Evolutionary conservation across 2,329 filamentous ascomycete species (phyloP).

Genomic region (Xylaria sp.): DNA sequence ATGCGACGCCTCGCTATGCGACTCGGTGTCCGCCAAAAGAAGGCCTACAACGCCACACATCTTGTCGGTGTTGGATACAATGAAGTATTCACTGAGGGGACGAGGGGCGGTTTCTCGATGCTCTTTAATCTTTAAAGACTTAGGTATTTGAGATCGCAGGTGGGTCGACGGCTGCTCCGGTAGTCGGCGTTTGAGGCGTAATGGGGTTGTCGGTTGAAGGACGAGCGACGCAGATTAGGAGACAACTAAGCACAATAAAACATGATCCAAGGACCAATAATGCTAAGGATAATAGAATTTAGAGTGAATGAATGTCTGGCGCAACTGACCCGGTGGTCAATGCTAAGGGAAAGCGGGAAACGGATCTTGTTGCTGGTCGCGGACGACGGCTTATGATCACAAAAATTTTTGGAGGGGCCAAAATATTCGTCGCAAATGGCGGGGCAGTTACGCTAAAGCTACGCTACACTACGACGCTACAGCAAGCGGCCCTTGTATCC

Average conservation of each 20-base stretch:
- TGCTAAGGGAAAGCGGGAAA: constrained; percentile 9
- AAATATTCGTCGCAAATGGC: constrained; percentile 14
- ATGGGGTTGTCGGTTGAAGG: background rate
- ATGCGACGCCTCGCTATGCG: constrained; percentile 34
- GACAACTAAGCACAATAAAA: background rate
- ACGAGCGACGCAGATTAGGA: background rate
- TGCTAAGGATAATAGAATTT: background rate
- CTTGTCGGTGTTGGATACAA: constrained; percentile 1
- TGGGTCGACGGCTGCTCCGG: constrained; percentile 19
- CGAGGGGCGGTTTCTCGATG: constrained; percentile 7
- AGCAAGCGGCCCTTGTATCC: background rate
- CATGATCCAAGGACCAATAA: background rate
- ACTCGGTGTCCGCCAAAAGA: constrained; percentile 38
- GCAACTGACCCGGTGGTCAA: constrained; percentile 21
- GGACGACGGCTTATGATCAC: constrained; percentile 20
- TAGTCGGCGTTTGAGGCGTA: constrained; percentile 15
- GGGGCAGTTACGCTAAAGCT: constrained; percentile 19
- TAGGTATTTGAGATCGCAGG: background rate
- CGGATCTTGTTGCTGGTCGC: background rate
- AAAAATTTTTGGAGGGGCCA: constrained; percentile 32
- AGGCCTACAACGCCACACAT: constrained; percentile 39
- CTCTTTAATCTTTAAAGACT: background rate
- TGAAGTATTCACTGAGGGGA: background rate
- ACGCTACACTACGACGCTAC: constrained; percentile 1
- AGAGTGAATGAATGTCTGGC: constrained; percentile 11